Conservation (phyloP, 768 basidiomycete genomes). For the Kwoniella mangroviensis region DNA sequence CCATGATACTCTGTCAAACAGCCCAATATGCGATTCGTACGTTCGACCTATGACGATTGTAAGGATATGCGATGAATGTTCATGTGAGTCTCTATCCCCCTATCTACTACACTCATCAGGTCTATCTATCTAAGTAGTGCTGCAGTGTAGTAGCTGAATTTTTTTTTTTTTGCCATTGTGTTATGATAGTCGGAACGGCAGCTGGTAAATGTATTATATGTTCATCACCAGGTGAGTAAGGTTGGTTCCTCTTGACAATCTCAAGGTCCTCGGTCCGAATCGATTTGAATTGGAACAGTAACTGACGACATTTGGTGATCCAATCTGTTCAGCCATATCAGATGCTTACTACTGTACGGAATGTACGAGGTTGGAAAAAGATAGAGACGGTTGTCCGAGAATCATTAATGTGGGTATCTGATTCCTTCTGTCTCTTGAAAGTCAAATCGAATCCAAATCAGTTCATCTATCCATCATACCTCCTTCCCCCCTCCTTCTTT, state of each 20-base stretch:
- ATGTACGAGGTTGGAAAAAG: slow-evolving; percentile 87
- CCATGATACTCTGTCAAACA: slow-evolving; percentile 53
- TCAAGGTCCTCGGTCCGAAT: no score
- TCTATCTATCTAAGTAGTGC: no score
- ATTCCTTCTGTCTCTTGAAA: background rate
- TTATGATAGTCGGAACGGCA: slow-evolving; percentile 63
- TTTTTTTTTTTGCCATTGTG: no score
- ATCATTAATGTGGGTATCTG: slow-evolving; percentile 51
- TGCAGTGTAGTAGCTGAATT: no score
- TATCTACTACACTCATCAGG: background rate
- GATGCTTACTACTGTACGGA: slow-evolving; percentile 99
- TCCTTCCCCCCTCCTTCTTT: background rate
- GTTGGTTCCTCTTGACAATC: background rate
- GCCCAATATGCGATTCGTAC: slow-evolving; percentile 98
- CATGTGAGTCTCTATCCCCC: slow-evolving; percentile 71
- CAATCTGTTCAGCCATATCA: slow-evolving; percentile 73
- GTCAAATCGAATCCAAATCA: background rate
- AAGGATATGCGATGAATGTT: slow-evolving; percentile 98
- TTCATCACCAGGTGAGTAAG: slow-evolving; percentile 78
- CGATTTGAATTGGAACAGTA: background rate
- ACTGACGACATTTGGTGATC: background rate
- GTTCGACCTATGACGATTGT: slow-evolving; percentile 97
- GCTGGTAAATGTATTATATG: slow-evolving; percentile 98
- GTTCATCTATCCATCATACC: background rate
- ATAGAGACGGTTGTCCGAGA: slow-evolving; percentile 97